These are phyloP conservation scores for Shiraia bambusicola DNA, from an alignment of 2,329 filamentous ascomycete species.

Conservation along the genomic window DNA sequence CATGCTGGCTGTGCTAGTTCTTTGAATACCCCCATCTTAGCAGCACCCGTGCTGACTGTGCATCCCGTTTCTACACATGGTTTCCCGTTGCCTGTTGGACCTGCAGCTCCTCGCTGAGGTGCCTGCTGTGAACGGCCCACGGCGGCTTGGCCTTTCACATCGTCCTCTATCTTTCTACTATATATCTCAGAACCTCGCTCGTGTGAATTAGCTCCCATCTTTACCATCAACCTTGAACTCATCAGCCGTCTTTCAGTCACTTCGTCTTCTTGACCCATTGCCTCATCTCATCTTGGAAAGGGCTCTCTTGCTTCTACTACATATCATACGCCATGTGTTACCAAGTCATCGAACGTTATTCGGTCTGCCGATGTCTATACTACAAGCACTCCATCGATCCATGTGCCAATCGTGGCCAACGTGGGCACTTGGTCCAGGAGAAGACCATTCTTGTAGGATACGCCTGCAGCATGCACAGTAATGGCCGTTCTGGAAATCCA, in stretches of 20 bases:
- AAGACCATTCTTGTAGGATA: conserved; percentile 82
- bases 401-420: conserved; percentile 72
- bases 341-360: conserved; percentile 81
- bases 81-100: conserved; percentile 38
- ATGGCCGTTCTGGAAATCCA: conserved; percentile 24
- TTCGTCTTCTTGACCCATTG: conserved; percentile 4
- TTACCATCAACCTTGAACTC: conserved; percentile 12
- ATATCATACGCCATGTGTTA: conserved; percentile 72
- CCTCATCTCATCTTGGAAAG: conserved; percentile 2
- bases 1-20: conserved; percentile 41
- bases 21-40: conserved; percentile 31
- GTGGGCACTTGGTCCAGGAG: conserved; percentile 70
- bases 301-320: background rate
- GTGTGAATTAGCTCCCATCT: conserved; percentile 15
- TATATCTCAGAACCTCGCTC: conserved; percentile 36
- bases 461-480: conserved; percentile 63
- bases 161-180: conserved; percentile 25
- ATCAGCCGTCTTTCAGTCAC: background rate
- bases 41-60: conserved; percentile 39
- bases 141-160: conserved; percentile 19
- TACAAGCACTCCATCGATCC: conserved; percentile 84
- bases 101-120: conserved; percentile 34
- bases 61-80: conserved; percentile 35
- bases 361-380: conserved; percentile 84
- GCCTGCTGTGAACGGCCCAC: conserved; percentile 32